These are phyloP conservation scores for Astathelohania contejeani DNA, from an alignment of 371 early-diverging fungal genomes.

Conservation along the genomic window DNA sequence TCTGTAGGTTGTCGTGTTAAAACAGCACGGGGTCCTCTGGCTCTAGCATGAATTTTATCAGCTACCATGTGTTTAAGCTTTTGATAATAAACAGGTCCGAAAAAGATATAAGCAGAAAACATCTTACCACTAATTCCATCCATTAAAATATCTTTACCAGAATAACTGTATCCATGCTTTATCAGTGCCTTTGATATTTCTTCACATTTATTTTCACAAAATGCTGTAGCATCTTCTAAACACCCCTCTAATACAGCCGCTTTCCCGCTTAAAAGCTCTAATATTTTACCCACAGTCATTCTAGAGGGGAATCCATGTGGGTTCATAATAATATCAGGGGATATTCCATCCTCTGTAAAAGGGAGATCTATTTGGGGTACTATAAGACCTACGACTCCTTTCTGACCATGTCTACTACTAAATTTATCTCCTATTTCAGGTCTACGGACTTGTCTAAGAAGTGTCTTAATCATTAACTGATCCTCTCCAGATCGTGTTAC, in stretches of 20 bases:
- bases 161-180: conserved; percentile 82
- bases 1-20: conserved; percentile 92
- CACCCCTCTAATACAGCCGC: conserved; percentile 81
- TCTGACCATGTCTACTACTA: conserved; percentile 96
- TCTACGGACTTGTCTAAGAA: conserved; percentile 78
- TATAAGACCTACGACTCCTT: conserved; percentile 92
- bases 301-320: conserved; percentile 99
- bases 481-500: conserved; percentile 79
- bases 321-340: conserved; percentile 98
- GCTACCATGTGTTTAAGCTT: conserved; percentile 97
- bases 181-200: conserved; percentile 80
- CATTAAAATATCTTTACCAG: conserved; percentile 80
- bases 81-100: conserved; percentile 93
- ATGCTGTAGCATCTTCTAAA: conserved; percentile 79
- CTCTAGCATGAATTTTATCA: conserved; percentile 96
- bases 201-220: conserved; percentile 75
- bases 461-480: conserved; percentile 76
- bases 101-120: conserved; percentile 80
- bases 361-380: conserved; percentile 95
- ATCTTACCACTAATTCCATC: conserved; percentile 68
- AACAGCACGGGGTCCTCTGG: conserved; percentile 77
- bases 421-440: conserved; percentile 99
- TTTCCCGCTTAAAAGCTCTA: conserved; percentile 89
- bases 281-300: conserved; percentile 99
- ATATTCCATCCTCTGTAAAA: conserved; percentile 80